phyloP scores from a whole-genome alignment of 2,329 filamentous ascomycete species.

The Aspergillus sp. region DNA sequence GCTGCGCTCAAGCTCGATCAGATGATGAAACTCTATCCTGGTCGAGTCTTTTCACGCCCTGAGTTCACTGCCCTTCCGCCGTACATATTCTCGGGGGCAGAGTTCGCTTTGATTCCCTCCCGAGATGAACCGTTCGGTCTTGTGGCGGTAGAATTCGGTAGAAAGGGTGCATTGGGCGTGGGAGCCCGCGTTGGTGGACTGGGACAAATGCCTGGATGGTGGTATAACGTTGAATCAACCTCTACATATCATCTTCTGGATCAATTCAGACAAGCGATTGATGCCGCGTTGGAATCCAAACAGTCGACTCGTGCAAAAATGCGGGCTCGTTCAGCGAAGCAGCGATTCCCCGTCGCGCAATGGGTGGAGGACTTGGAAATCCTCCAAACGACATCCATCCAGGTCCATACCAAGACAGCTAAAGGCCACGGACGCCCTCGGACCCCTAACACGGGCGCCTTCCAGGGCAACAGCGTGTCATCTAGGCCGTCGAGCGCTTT shows the following conservation, averaged over 20 bases:
- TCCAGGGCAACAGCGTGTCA: slow-evolving; percentile 19
- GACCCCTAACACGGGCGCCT: slow-evolving; percentile 41
- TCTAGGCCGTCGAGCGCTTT: slow-evolving; percentile 15
- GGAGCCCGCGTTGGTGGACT: slow-evolving; percentile 66
- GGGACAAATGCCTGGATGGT: slow-evolving; percentile 71
- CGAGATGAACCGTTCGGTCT: slow-evolving; percentile 68
- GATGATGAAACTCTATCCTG: slow-evolving; percentile 66
- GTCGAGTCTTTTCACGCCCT: slow-evolving; percentile 65
- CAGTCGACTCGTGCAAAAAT: slow-evolving; percentile 59
- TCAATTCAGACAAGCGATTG: slow-evolving; percentile 65
- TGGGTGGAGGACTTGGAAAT: slow-evolving; percentile 66
- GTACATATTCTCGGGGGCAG: slow-evolving; percentile 66
- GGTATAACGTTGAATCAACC: slow-evolving; percentile 67
- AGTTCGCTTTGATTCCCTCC: slow-evolving; percentile 67
- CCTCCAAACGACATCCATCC: slow-evolving; percentile 61
- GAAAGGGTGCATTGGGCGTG: slow-evolving; percentile 67
- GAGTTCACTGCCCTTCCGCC: slow-evolving; percentile 66
- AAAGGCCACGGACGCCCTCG: slow-evolving; percentile 32
- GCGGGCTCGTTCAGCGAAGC: slow-evolving; percentile 64
- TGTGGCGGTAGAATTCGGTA: slow-evolving; percentile 67
- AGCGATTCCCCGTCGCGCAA: slow-evolving; percentile 66
- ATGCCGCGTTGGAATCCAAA: slow-evolving; percentile 59
- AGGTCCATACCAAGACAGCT: slow-evolving; percentile 51
- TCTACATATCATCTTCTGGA: slow-evolving; percentile 62
- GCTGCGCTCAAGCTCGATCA: slow-evolving; percentile 63